These are phyloP conservation scores for Emergomyces africanus DNA, from an alignment of 2,329 filamentous ascomycete species.

Conservation along the genomic window DNA sequence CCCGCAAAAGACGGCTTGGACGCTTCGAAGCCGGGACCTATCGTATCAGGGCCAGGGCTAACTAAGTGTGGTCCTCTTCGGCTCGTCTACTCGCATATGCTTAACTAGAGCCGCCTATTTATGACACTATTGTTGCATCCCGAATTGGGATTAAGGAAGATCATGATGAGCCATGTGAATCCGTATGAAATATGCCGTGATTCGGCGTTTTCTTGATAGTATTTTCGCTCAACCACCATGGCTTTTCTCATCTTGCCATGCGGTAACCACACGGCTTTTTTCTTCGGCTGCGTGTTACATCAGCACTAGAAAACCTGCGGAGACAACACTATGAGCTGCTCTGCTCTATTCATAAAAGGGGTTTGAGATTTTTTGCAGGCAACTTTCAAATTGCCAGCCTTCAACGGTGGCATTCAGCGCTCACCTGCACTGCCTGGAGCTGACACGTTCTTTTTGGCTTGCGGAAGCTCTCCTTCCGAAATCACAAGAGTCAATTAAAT, in stretches of 20 bases:
- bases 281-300: background rate
- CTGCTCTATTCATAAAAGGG: background rate
- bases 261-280: too few species aligned
- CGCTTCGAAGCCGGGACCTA: background rate
- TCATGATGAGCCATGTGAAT: background rate
- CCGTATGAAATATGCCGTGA: background rate
- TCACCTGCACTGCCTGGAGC: background rate
- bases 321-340: background rate
- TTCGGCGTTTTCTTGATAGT: background rate
- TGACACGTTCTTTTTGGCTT: background rate
- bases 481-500: background rate
- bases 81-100: background rate
- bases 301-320: background rate
- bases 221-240: background rate
- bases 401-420: background rate
- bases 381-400: background rate
- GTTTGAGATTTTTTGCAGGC: background rate
- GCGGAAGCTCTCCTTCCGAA: background rate
- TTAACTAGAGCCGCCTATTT: background rate
- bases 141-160: background rate
- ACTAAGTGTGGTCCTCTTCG: too few species aligned
- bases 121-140: background rate
- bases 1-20: background rate
- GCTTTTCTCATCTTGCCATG: background rate
- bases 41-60: too few species aligned